Evolutionary conservation across 2,329 filamentous ascomycete genomes (phyloP).

Genomic region (Cyclaneusma minus): DNA sequence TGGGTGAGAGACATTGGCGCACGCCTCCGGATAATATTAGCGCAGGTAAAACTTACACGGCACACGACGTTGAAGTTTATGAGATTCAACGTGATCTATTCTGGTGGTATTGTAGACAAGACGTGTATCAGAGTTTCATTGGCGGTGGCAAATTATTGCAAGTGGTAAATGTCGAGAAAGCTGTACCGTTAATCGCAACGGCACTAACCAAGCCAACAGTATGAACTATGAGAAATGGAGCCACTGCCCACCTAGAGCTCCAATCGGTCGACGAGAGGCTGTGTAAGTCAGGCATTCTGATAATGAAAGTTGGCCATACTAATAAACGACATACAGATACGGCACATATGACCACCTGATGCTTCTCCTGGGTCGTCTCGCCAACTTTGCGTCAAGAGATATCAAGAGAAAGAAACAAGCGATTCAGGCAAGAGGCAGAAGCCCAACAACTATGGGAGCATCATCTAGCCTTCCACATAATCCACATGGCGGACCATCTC

Average conservation of each 20-base stretch:
- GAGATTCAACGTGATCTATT: slow-evolving; percentile 74
- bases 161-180: slow-evolving; percentile 22
- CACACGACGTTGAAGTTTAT: slow-evolving; percentile 59
- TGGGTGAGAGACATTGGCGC: slow-evolving; percentile 27
- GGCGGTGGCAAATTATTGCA: slow-evolving; percentile 77
- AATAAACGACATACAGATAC: slow-evolving; percentile 37
- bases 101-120: slow-evolving; percentile 95
- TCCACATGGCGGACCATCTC: slow-evolving; percentile 1
- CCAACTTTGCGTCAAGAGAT: slow-evolving; percentile 66
- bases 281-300: slow-evolving; percentile 30
- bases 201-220: slow-evolving; percentile 29
- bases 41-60: slow-evolving; percentile 9
- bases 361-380: slow-evolving; percentile 63
- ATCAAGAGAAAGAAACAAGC: slow-evolving; percentile 61
- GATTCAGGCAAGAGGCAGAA: slow-evolving; percentile 33
- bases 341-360: slow-evolving; percentile 82
- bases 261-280: slow-evolving; percentile 60
- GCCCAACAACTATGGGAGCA: slow-evolving; percentile 4
- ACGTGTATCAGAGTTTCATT: slow-evolving; percentile 78
- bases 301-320: not conserved
- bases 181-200: not conserved
- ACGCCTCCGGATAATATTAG: slow-evolving; percentile 4
- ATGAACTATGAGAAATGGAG: slow-evolving; percentile 69
- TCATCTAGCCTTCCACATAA: no score
- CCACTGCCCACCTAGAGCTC: slow-evolving; percentile 75